Evolutionary conservation across 2,329 filamentous ascomycete genomes (phyloP), one percentile per base, ranked within the genome.

Genomic region (Acrocalymma vagum): DNA sequence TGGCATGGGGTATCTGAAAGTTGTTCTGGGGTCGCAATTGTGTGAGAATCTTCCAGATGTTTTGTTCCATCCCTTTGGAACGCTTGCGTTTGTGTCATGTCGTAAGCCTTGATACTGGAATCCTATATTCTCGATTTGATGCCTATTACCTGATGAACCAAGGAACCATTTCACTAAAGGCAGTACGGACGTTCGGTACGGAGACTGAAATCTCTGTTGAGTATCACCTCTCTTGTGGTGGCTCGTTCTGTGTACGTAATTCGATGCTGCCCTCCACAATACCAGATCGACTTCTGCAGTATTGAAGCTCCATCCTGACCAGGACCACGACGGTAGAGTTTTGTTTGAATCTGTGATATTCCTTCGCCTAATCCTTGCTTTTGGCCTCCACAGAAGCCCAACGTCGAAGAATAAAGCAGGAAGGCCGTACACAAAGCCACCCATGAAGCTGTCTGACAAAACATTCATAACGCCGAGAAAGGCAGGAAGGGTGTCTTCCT

Each of bases 341-440:
- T 28, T 22, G 6, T 49, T 33, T 15, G 20, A 14, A 29, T 13
- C 11, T 17, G 38, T 6, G 15, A 27, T 13, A 22, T 42, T 27
- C 23, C 51, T 25, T 15, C 44, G 45, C n/a, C 18, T 25, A 29
- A 46, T n/a, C 9, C 14, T 15, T 11, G 18, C 29, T 34, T 34
- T 51, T 15, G 50, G 49, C 21, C 53, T 43, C 58, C 52, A 62
- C 1, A 55, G 33, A 3, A 62, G 41, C 2, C 50, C 48, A 6
- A 44, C 41, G 13, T 60, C 51, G 22, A 62, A 59, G 27, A 38
- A 53, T 28, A 58, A 39, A 17, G 31, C 33, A 2, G 58, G 57
- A 4, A 60, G 18, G 6, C 58, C 51, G 4, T 32, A 54, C 10
- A 60, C 36, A n/a, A 60, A 54, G 3, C 55, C 46, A n/a, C 38